Evolutionary conservation across 371 early-diverging fungal genomes (phyloP).

Genomic region (Circinella umbellata): DNA sequence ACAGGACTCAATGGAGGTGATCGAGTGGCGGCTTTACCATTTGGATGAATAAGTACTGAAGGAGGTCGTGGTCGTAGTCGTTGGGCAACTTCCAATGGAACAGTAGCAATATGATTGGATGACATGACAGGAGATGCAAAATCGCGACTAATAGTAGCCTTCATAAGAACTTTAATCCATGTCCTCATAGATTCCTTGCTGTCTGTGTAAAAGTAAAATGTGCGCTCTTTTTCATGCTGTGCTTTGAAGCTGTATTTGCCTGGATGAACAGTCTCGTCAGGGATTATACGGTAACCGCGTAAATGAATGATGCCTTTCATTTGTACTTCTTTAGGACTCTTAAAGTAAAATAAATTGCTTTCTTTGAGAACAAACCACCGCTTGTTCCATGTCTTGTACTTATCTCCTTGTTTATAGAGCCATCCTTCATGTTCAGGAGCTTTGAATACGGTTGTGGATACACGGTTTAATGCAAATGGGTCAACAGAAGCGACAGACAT

Average conservation of each 20-base stretch:
- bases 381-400: slow-evolving; percentile 70
- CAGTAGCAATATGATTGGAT: slow-evolving; percentile 65
- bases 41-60: slow-evolving; percentile 40
- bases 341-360: slow-evolving; percentile 64
- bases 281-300: slow-evolving; percentile 50
- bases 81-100: slow-evolving; percentile 65
- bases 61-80: slow-evolving; percentile 71
- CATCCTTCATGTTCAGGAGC: slow-evolving; percentile 69
- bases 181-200: slow-evolving; percentile 58
- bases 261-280: slow-evolving; percentile 57
- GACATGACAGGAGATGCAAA: slow-evolving; percentile 63
- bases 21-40: slow-evolving; percentile 6
- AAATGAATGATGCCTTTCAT: slow-evolving; percentile 55
- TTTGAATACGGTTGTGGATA: slow-evolving; percentile 29
- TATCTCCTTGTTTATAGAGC: slow-evolving; percentile 69
- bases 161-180: slow-evolving; percentile 76
- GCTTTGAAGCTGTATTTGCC: slow-evolving; percentile 70
- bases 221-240: slow-evolving; percentile 56
- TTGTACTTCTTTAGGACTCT: slow-evolving; percentile 61
- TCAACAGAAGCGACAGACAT: slow-evolving; percentile 35
- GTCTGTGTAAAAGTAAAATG: slow-evolving; percentile 70
- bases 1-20: background rate
- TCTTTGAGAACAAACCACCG: slow-evolving; percentile 76
- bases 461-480: slow-evolving; percentile 15
- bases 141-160: slow-evolving; percentile 72